phyloP scores from a whole-genome alignment of 139 green algal genomes.

The Coelastrella sp. region DNA sequence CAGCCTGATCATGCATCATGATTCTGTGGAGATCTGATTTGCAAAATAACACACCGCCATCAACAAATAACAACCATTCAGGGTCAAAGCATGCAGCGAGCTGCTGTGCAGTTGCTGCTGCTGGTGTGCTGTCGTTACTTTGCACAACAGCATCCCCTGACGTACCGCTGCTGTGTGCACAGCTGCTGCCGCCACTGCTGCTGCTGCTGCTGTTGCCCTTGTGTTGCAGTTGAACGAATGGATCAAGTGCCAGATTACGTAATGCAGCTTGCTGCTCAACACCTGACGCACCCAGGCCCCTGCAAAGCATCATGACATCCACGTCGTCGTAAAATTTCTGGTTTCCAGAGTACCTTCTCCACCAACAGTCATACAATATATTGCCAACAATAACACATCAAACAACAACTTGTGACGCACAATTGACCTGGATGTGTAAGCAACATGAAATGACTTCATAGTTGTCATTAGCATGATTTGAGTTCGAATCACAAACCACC shows the following conservation, averaged over 20 bases:
- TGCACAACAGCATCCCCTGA: no score
- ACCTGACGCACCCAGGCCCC: neutral
- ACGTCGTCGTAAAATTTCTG: neutral
- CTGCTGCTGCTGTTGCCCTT: neutral
- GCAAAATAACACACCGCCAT: constrained; percentile 13
- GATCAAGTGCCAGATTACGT: constrained; percentile 14
- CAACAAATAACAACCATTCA: constrained; percentile 30
- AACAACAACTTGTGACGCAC: no score
- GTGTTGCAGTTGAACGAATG: neutral
- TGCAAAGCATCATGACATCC: neutral
- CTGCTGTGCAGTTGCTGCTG: neutral
- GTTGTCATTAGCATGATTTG: no score
- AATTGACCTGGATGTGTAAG: no score
- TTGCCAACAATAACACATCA: no score
- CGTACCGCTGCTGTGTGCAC: constrained; percentile 1
- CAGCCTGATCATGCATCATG: constrained; percentile 20
- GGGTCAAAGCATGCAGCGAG: constrained; percentile 14
- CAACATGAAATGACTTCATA: no score
- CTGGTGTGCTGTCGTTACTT: constrained; percentile 10
- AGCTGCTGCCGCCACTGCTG: constrained; percentile 18
- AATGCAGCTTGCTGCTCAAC: neutral
- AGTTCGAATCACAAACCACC: neutral
- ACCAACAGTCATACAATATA: no score
- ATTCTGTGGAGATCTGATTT: constrained; percentile 26
- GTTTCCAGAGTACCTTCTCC: neutral